phyloP scores from a whole-genome alignment of 345 rosid species.

The Carallia pectinifolia region DNA sequence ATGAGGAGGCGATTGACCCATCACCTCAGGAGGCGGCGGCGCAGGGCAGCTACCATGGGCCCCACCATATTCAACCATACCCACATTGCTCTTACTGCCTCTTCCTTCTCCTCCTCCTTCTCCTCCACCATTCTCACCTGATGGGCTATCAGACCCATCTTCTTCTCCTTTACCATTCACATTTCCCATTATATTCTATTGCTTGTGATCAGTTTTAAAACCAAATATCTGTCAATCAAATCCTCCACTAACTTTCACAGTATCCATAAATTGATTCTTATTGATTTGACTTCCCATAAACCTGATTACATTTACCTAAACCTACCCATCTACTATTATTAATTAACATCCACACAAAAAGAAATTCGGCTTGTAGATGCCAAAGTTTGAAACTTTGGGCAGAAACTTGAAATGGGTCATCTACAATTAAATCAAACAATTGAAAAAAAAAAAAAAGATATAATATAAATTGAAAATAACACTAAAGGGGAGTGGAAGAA shows the following conservation, averaged over 20 bases:
- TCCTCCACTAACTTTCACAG: slow-evolving; percentile 2
- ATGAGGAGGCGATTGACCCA: slow-evolving; percentile 95
- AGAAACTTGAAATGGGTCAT: not conserved
- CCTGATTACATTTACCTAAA: not conserved
- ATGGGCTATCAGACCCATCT: slow-evolving; percentile 60
- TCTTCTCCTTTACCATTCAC: slow-evolving; percentile 90
- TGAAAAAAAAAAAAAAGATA: not conserved
- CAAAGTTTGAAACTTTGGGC: slow-evolving; percentile 5
- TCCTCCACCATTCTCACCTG: slow-evolving; percentile 17
- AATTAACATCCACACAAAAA: slow-evolving; percentile 4
- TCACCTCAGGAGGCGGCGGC: slow-evolving; percentile 46
- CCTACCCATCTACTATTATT: not conserved
- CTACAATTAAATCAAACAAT: not conserved
- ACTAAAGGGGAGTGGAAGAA: not conserved
- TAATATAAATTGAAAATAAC: not conserved
- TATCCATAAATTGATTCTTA: not conserved
- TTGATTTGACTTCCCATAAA: not conserved
- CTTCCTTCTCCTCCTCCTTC: slow-evolving; percentile 16
- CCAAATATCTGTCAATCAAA: slow-evolving; percentile 8
- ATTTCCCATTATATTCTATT: slow-evolving; percentile 64
- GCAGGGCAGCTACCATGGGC: slow-evolving; percentile 12
- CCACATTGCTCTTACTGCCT: slow-evolving; percentile 29
- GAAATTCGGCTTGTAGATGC: slow-evolving; percentile 3
- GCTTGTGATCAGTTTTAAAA: not conserved
- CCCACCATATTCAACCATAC: slow-evolving; percentile 47